Percentiles rank a stretch among this genome's conserved stretches.
Evolutionary conservation across 768 basidiomycete genomes (phyloP).

Genomic region (Agaricus sinodeliciosus): DNA sequence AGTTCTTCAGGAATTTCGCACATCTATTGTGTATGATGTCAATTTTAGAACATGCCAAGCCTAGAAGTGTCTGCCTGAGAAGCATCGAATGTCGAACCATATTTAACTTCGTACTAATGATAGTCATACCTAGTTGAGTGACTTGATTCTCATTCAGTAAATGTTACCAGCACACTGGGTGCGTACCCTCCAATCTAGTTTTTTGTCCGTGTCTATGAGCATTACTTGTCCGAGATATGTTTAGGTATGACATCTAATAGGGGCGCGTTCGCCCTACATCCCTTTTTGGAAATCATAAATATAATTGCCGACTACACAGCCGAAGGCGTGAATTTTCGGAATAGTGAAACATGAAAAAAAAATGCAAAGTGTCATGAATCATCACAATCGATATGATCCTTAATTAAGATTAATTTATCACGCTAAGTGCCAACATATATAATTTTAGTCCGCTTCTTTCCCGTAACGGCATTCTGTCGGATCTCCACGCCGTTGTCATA

Average conservation of each 20-base stretch:
- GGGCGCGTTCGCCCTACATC: no score
- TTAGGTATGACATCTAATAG: no score
- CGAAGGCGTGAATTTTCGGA: neutral
- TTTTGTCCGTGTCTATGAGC: no score
- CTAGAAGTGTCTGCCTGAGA: conserved; percentile 1
- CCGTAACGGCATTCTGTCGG: neutral
- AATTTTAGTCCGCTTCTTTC: no score
- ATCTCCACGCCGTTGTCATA: conserved; percentile 3
- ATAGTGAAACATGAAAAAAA: neutral
- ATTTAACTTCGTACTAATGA: neutral
- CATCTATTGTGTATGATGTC: neutral
- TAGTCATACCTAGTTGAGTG: conserved; percentile 1
- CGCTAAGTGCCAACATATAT: no score
- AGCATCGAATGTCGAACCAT: neutral
- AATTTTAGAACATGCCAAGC: conserved; percentile 5
- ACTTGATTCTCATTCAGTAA: neutral
- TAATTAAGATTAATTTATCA: no score
- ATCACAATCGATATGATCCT: no score
- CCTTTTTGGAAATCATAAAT: no score
- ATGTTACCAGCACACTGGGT: neutral
- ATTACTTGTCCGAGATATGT: no score
- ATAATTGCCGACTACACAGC: no score
- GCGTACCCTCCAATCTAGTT: neutral
- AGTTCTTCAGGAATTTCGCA: neutral
- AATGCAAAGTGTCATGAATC: no score